Base-by-base conservation (phyloP, 2,329 filamentous ascomycete species). In the Pseudodiploospora longispora region DNA sequence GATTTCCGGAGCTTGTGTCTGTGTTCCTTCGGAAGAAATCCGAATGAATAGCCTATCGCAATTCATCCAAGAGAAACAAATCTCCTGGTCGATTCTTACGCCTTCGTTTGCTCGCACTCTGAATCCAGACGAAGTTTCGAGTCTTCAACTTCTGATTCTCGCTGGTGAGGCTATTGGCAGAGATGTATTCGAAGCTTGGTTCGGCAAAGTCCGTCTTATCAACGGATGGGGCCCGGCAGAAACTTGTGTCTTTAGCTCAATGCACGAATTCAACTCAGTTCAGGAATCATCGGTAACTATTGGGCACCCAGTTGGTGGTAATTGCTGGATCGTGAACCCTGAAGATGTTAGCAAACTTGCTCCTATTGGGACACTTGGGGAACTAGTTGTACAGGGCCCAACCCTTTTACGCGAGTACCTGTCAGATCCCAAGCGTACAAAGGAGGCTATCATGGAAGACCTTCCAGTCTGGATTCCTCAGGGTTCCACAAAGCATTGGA, bases 401-500 rank as follows among this genome's bases (percentile, higher is more conserved):
- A 9, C 32, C 8, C 9, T 34, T 9, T 2, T 9, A 34, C 32
- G 32, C 12, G 32, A 34, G 32, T 34, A 34, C 32, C 9, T 34
- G 32, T 9, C 9, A 9, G 32, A 34, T 34, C 32, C 32, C 32
- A 19, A 19, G 19, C 19, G 19, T 19, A 19, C 19, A 19, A 19
- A 19, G 19, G 60, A 63, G 29, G 44, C 61, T 1, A 39, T 56
- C 0, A 33, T 62, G 3, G 56, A 61, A 38, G 58, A 59, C 1
- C 48, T 52, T 2, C 43, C 53, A 1, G 42, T 63, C 47, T 3
- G 59, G 57, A 5, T 65, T 55, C 31, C 34, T 59, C 1, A 38
- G 49, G 4, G 49, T 55, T 4, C 40, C 43, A 1, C 31, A 36
- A 4, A 52, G 48, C 31, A 62, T 55, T 5, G 52, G 19, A 40